A percentile compares a stretch with the other conserved stretches of the same genome.
These are phyloP conservation scores for Eucalyptus sp. DNA, from an alignment of 345 rosid genomes.

Conservation along the genomic window DNA sequence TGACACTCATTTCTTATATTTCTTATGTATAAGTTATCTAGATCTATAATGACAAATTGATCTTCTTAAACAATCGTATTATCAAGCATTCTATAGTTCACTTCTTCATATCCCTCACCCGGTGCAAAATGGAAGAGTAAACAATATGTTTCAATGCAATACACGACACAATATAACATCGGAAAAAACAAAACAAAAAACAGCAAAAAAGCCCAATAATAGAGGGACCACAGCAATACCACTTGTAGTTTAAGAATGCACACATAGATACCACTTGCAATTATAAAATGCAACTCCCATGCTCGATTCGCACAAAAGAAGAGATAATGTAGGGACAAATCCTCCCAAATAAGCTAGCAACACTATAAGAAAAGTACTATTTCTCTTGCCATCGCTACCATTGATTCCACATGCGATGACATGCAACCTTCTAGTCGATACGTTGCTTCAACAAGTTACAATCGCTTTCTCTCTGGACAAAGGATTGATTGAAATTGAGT, in stretches of 20 bases:
- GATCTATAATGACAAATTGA: too few relatives aligned
- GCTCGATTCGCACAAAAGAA: background rate
- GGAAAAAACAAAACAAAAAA: too few relatives aligned
- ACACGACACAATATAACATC: too few relatives aligned
- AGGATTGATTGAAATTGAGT: background rate
- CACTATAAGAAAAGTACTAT: background rate
- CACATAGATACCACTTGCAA: background rate
- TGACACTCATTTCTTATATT: too few relatives aligned
- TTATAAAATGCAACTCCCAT: background rate
- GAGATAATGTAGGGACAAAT: background rate
- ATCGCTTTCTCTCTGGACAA: background rate
- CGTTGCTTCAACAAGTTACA: background rate
- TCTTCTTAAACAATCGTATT: too few relatives aligned
- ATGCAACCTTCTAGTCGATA: background rate
- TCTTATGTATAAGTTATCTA: too few relatives aligned
- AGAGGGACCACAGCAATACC: background rate
- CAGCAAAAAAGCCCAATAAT: too few relatives aligned
- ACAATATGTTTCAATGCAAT: too few relatives aligned
- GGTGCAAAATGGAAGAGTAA: too few relatives aligned
- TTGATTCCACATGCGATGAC: background rate
- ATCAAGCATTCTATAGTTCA: too few relatives aligned
- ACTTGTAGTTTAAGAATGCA: background rate
- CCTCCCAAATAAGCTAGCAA: background rate
- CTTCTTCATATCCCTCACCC: too few relatives aligned
- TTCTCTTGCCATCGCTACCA: background rate